Conservation (phyloP, 495 filamentous ascomycete species). For the Podospora didyma region DNA sequence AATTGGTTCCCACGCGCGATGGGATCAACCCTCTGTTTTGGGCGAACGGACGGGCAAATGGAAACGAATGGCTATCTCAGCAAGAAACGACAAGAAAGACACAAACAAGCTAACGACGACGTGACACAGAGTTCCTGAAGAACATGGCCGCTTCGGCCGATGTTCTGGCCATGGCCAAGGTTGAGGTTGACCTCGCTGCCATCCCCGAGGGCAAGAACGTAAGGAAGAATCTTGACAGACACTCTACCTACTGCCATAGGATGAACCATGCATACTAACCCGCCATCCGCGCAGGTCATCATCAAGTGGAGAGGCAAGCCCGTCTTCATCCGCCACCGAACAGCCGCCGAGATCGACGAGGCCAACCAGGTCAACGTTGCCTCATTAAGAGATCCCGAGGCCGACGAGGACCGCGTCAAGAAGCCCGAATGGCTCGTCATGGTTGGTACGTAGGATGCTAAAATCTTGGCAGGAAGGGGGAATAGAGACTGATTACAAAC, state of each 20-base stretch:
- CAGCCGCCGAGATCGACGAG: slow-evolving; percentile 77
- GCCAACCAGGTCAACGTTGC: slow-evolving; percentile 74
- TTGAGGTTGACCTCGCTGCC: slow-evolving; percentile 85
- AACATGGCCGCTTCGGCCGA: slow-evolving; percentile 99
- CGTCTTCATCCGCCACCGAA: slow-evolving; percentile 99
- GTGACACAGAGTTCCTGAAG: slow-evolving; percentile 83
- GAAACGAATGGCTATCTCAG: too few species aligned
- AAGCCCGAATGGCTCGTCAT: slow-evolving; percentile 99
- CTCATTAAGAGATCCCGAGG: slow-evolving; percentile 81
- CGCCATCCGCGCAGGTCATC: slow-evolving; percentile 66
- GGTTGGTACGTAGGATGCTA: slow-evolving; percentile 62
- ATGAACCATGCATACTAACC: slow-evolving; percentile 1
- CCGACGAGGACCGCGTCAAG: slow-evolving; percentile 90
- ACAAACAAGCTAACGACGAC: slow-evolving; percentile 11
- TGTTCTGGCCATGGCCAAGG: slow-evolving; percentile 98
- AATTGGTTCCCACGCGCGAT: slow-evolving; percentile 6
- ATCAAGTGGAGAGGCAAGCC: slow-evolving; percentile 99
- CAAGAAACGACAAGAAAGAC: background rate
- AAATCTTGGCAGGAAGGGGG: background rate
- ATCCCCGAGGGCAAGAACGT: slow-evolving; percentile 99
- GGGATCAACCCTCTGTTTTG: too few species aligned
- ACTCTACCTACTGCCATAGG: background rate
- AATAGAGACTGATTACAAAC: background rate
- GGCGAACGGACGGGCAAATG: background rate
- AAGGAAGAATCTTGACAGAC: slow-evolving; percentile 26